Evolutionary conservation across 2,329 filamentous ascomycete genomes (phyloP).

Genomic region (Eutypa lata): DNA sequence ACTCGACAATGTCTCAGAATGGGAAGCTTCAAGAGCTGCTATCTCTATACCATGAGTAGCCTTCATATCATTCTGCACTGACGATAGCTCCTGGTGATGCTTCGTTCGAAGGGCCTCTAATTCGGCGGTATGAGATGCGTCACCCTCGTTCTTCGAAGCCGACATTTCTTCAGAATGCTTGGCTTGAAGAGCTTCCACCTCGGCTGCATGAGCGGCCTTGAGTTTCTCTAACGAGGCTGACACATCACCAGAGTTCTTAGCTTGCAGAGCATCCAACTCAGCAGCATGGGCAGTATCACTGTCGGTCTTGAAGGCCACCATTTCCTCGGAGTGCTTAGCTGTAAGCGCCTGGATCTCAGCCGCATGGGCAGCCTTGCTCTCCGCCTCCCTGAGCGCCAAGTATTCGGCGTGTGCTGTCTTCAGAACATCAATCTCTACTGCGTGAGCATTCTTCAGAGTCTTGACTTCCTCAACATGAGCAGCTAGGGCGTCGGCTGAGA

Average conservation of each 20-base stretch:
- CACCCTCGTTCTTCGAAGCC: slow-evolving; percentile 2
- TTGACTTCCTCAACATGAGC: slow-evolving; percentile 14
- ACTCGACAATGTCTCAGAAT: slow-evolving; percentile 20
- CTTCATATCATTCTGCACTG: slow-evolving; percentile 12
- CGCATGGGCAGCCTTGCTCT: slow-evolving; percentile 3
- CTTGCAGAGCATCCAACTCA: slow-evolving; percentile 14
- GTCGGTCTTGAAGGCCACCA: slow-evolving; percentile 4
- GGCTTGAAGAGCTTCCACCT: slow-evolving; percentile 7
- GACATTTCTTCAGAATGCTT: slow-evolving; percentile 8
- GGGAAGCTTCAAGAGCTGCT: slow-evolving; percentile 17
- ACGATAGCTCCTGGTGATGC: slow-evolving; percentile 22
- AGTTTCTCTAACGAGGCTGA: slow-evolving; percentile 13
- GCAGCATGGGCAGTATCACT: slow-evolving; percentile 9
- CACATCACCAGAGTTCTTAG: slow-evolving; percentile 14
- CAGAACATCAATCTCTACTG: slow-evolving; percentile 10
- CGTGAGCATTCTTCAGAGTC: slow-evolving; percentile 8
- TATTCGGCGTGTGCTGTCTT: slow-evolving; percentile 7
- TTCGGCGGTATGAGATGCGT: slow-evolving; percentile 8
- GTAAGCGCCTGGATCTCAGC: slow-evolving; percentile 8
- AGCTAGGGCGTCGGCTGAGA: slow-evolving; percentile 9
- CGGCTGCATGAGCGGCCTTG: slow-evolving; percentile 13
- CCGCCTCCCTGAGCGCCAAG: slow-evolving; percentile 1
- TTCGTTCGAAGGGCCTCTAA: slow-evolving; percentile 18
- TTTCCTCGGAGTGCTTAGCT: slow-evolving; percentile 11
- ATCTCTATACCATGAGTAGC: slow-evolving; percentile 10